Evolutionary conservation across 2,329 filamentous ascomycete species (phyloP).

Genomic region (Scedosporium minutisporum): DNA sequence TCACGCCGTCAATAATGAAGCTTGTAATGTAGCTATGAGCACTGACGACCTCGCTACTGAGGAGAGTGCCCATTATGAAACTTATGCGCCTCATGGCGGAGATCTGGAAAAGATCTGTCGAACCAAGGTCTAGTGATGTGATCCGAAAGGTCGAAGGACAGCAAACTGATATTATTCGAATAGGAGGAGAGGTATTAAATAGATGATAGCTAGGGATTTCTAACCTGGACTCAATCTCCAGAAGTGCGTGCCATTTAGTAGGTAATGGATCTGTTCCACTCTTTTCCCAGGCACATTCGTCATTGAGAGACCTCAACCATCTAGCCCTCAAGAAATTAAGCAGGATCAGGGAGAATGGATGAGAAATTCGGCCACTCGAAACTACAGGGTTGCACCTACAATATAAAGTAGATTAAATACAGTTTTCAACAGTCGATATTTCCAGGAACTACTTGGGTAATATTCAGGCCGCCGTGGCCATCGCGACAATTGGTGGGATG

Average conservation of each 20-base stretch:
- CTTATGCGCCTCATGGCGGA: background rate
- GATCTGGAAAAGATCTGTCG: background rate
- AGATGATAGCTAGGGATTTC: too few relatives aligned
- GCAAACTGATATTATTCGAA: background rate
- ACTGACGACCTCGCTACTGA: background rate
- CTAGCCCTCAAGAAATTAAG: too few relatives aligned
- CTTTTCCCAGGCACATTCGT: too few relatives aligned
- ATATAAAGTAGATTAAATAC: conserved; percentile 1
- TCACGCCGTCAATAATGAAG: conserved; percentile 10
- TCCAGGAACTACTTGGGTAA: conserved; percentile 1
- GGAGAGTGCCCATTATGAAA: background rate
- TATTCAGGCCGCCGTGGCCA: background rate
- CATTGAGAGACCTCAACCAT: too few relatives aligned
- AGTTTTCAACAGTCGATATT: background rate
- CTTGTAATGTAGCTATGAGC: conserved; percentile 35
- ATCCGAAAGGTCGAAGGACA: background rate
- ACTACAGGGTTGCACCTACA: background rate
- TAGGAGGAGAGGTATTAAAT: too few relatives aligned
- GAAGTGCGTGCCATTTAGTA: too few relatives aligned
- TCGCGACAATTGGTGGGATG: background rate
- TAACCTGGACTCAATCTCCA: too few relatives aligned
- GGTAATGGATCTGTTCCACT: too few relatives aligned
- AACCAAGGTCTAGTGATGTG: background rate
- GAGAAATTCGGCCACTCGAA: background rate
- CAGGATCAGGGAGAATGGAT: too few relatives aligned